Evolutionary conservation across 2,329 filamentous ascomycete species (phyloP).

Genomic region (Cladophialophora carrionii): DNA sequence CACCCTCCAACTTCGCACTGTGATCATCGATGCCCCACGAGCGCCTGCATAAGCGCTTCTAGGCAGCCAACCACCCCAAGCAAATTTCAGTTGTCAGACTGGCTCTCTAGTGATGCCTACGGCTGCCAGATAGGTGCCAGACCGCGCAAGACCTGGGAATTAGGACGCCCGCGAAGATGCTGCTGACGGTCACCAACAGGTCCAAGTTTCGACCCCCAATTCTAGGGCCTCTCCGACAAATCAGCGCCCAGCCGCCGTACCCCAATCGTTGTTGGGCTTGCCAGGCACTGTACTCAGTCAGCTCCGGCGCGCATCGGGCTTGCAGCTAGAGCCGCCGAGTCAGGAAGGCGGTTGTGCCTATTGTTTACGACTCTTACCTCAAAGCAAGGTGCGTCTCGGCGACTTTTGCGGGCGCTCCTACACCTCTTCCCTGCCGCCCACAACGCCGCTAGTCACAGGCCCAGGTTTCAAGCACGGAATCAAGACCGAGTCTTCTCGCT

Average conservation of each 20-base stretch:
- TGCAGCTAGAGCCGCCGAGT: background rate
- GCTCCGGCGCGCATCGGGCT: background rate
- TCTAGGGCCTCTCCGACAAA: conserved; percentile 10
- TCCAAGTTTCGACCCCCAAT: conserved; percentile 8
- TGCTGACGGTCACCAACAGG: conserved; percentile 3
- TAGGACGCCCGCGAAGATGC: background rate
- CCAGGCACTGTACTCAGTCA: background rate
- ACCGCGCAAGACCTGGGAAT: background rate
- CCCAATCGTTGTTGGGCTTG: conserved; percentile 1
- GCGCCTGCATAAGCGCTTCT: conserved; percentile 34
- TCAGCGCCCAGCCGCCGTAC: conserved; percentile 10
- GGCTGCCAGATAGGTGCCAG: background rate
- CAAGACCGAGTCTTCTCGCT: background rate
- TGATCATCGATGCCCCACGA: conserved; percentile 25
- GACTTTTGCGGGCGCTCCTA: conserved; percentile 1
- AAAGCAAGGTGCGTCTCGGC: background rate
- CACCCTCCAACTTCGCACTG: conserved; percentile 15
- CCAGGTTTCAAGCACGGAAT: background rate
- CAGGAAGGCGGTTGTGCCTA: conserved; percentile 1
- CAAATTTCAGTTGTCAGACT: conserved; percentile 26
- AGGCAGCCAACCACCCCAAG: conserved; percentile 21
- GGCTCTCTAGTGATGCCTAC: background rate
- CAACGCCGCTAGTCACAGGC: background rate
- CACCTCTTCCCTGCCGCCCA: background rate
- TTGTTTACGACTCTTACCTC: background rate